Evolutionary conservation across 83 land plant genomes (phyloP).

Genomic region (Thuja plicata): DNA sequence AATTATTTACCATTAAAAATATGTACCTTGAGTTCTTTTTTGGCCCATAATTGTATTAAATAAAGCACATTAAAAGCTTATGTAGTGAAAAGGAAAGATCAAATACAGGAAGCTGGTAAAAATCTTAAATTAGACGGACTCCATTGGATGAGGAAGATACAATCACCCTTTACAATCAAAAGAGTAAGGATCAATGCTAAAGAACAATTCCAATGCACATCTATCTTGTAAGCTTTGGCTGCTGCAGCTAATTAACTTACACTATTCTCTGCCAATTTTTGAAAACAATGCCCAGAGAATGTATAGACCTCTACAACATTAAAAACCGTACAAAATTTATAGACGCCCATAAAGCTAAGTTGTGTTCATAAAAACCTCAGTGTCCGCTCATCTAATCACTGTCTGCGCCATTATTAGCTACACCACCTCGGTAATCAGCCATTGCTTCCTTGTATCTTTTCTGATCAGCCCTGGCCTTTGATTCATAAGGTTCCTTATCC

Average conservation of each 20-base stretch:
- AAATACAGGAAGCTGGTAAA: background rate
- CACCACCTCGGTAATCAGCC: conserved; percentile 41
- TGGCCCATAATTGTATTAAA: no score
- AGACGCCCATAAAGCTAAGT: background rate
- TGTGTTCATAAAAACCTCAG: background rate
- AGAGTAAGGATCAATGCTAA: background rate
- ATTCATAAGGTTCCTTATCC: conserved; percentile 49
- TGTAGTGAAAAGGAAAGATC: background rate
- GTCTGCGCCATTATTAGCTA: conserved; percentile 2
- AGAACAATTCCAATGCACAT: background rate
- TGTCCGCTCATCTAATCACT: background rate
- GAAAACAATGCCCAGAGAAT: background rate
- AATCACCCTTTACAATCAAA: background rate
- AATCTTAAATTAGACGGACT: no score
- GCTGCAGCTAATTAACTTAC: background rate
- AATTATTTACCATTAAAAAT: background rate
- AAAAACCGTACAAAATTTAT: background rate
- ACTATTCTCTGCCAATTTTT: background rate
- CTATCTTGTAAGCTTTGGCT: background rate
- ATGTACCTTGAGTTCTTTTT: background rate
- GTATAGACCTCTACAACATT: background rate
- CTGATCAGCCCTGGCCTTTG: conserved; percentile 37
- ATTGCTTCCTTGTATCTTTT: conserved; percentile 44
- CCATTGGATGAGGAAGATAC: background rate
- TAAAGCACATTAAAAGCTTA: background rate